phyloP scores from a whole-genome alignment of 768 basidiomycete genomes.

The Naganishia kalamii region DNA sequence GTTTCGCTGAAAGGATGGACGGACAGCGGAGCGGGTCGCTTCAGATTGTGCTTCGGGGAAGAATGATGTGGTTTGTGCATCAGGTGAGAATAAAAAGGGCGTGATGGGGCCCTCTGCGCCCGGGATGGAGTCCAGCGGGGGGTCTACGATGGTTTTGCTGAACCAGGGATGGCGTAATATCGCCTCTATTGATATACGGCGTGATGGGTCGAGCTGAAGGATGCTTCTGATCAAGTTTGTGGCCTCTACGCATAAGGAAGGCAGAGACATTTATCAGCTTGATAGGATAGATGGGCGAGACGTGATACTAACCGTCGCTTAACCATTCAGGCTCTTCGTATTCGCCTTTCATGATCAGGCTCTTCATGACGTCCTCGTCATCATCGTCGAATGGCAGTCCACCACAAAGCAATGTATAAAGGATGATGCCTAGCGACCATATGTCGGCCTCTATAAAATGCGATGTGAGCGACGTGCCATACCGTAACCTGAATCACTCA shows the following conservation, averaged over 20 bases:
- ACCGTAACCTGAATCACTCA: constrained; percentile 43
- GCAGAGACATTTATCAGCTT: background rate
- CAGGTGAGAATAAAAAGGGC: constrained; percentile 20
- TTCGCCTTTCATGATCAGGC: constrained; percentile 72
- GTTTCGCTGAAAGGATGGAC: background rate
- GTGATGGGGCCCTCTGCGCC: constrained; percentile 27
- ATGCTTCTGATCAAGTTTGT: constrained; percentile 73
- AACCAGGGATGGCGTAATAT: constrained; percentile 88
- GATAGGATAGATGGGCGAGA: background rate
- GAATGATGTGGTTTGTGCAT: constrained; percentile 6
- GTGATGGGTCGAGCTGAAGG: constrained; percentile 66
- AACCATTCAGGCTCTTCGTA: constrained; percentile 93
- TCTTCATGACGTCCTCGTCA: constrained; percentile 66
- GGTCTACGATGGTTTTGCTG: constrained; percentile 36
- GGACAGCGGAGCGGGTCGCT: background rate
- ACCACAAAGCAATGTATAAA: constrained; percentile 82
- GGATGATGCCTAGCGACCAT: constrained; percentile 88
- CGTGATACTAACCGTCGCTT: constrained; percentile 59
- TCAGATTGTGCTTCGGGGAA: constrained; percentile 25
- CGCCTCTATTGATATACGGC: constrained; percentile 72
- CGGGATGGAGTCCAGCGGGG: constrained; percentile 12
- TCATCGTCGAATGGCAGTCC: constrained; percentile 87
- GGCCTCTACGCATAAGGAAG: constrained; percentile 56
- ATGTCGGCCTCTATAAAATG: constrained; percentile 73
- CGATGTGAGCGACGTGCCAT: background rate